Conservation (phyloP, 768 basidiomycete genomes). For the Suillus weaverae region DNA sequence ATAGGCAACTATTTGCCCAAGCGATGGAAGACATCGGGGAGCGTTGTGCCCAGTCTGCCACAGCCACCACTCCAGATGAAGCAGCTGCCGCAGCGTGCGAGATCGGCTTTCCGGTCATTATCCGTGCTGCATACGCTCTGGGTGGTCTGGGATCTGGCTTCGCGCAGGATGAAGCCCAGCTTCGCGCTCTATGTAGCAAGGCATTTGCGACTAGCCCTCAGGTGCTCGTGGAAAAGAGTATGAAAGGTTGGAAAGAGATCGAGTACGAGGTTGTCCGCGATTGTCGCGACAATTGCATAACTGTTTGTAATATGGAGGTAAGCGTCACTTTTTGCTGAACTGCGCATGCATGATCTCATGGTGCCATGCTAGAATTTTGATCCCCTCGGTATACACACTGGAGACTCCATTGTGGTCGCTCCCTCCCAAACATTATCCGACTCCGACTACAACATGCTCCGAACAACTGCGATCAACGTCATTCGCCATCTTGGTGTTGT, state of each 20-base stretch:
- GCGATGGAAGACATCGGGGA: constrained; percentile 97
- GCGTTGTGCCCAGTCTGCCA: constrained; percentile 87
- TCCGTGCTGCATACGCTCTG: constrained; percentile 94
- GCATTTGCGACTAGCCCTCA: constrained; percentile 98
- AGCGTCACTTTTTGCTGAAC: constrained; percentile 25
- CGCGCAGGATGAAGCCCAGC: constrained; percentile 89
- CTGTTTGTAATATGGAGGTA: constrained; percentile 99
- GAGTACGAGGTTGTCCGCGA: constrained; percentile 99
- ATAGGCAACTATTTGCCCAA: constrained; percentile 88
- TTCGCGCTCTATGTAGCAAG: constrained; percentile 85
- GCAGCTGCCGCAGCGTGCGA: constrained; percentile 76
- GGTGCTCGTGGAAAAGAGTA: constrained; percentile 97
- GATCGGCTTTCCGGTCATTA: constrained; percentile 95
- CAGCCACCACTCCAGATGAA: constrained; percentile 85
- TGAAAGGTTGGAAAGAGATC: constrained; percentile 99
- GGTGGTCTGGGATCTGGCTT: constrained; percentile 96
- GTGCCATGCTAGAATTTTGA: constrained; percentile 82
- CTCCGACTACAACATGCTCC: constrained; percentile 98
- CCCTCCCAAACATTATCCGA: constrained; percentile 99
- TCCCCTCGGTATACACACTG: constrained; percentile 96
- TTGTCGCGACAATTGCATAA: constrained; percentile 97
- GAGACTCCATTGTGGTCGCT: constrained; percentile 97
- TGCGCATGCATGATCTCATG: background rate
- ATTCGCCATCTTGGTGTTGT: constrained; percentile 98
- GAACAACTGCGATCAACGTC: constrained; percentile 97